Base-by-base conservation (phyloP, 2,329 filamentous ascomycete genomes). In the Neonectria neomacrospora region DNA sequence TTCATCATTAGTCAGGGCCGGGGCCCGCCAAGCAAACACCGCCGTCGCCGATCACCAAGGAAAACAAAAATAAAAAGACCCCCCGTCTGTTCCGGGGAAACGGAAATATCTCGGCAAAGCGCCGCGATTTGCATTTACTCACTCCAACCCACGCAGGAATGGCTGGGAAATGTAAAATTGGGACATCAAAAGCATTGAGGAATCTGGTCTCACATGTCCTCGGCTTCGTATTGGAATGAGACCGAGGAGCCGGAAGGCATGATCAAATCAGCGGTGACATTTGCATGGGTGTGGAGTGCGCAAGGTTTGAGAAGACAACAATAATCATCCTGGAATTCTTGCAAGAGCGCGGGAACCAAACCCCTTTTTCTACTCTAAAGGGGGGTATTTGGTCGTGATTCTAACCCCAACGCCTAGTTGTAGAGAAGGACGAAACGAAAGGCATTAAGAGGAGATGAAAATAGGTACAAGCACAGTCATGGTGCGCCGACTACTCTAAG, bases 381-480 rank as follows among this genome's bases (percentile, higher is more conserved):
- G 39, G 26, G 39, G 23, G 23, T 37, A 56, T 48, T 47, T 56
- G 16, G 28, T 61, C 41, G 30, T 55, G 39, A 39, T 59, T 64
- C 65, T 65, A 54, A 58, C 68, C 67, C 58, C 63, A 72, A 70
- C 71, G 69, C 69, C 69, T 32, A 63, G 53, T 18, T 55, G 54
- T 62, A 54, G 51, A 54, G 51, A 71, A 61, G 63, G 44, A 67
- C 51, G 52, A 57, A 61, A 66, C 51, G 47, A 57, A 61, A 69
- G 63, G 68, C 67, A 68, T 63, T 69, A 79, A 78, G 74, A 72
- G 76, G 74, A 78, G 76, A 76, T 73, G 68, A 65, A 70, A 70
- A 72, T 76, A 72, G 68, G 69, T 75, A 73, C 70, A 75, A 74
- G 77, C 75, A 75, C 71, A 66, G 57, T 67, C 57, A 59, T 69